Evolutionary conservation across 768 basidiomycete species (phyloP).

Genomic region (Mycena indigotica): DNA sequence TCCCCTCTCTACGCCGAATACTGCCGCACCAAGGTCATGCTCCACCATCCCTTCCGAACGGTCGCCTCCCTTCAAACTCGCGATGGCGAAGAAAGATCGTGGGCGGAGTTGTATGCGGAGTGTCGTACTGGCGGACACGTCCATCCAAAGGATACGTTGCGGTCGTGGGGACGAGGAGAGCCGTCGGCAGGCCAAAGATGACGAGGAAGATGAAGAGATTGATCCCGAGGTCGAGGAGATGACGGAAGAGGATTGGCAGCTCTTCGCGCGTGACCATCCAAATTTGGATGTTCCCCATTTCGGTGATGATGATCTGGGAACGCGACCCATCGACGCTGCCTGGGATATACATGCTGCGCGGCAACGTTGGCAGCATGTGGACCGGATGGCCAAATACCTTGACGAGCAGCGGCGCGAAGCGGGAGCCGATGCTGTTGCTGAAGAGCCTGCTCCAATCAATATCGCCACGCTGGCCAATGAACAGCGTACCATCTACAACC

Average conservation of each 20-base stretch:
- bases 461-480: slow-evolving; percentile 1
- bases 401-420: not conserved
- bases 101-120: slow-evolving; percentile 1
- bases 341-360: slow-evolving; percentile 13
- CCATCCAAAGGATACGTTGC: slow-evolving; percentile 3
- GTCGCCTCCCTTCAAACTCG: not conserved
- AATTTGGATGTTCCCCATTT: slow-evolving; percentile 6
- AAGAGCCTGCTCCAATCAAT: not conserved
- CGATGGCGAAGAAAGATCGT: slow-evolving; percentile 1
- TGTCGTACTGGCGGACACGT: not conserved
- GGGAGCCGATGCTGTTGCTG: not conserved
- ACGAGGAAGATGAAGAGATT: slow-evolving; percentile 10
- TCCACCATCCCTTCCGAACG: slow-evolving; percentile 26
- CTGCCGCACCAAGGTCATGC: slow-evolving; percentile 19
- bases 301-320: slow-evolving; percentile 1
- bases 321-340: slow-evolving; percentile 14
- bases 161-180: not conserved
- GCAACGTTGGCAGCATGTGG: slow-evolving; percentile 2
- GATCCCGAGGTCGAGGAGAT: slow-evolving; percentile 1
- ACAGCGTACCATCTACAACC: not conserved
- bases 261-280: slow-evolving; percentile 9
- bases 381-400: not conserved
- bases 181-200: not conserved
- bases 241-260: slow-evolving; percentile 21
- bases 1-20: slow-evolving; percentile 20